These are phyloP conservation scores for Salicornia ramosissima DNA, from an alignment of 148 eudicot genomes.

Conservation along the genomic window DNA sequence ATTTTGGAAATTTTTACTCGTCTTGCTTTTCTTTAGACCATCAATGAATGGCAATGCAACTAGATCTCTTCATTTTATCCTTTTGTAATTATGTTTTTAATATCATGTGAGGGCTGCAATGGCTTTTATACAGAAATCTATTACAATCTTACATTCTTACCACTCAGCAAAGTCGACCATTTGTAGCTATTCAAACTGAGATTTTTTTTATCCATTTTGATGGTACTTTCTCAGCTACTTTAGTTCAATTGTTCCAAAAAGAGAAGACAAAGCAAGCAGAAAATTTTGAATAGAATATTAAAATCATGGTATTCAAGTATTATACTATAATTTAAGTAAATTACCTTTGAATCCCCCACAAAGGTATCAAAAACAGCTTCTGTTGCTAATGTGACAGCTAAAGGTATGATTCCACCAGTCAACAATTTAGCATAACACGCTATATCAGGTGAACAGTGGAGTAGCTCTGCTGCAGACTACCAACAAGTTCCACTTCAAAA, in stretches of 20 bases:
- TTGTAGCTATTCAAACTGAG: too few relatives aligned
- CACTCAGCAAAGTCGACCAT: not conserved
- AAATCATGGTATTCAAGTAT: not conserved
- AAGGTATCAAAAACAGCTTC: constrained; percentile 72
- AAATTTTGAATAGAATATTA: not conserved
- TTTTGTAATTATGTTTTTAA: not conserved
- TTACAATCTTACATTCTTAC: not conserved
- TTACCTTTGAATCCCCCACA: constrained; percentile 84
- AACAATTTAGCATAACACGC: constrained; percentile 88
- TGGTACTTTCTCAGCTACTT: too few relatives aligned
- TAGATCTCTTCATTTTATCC: not conserved
- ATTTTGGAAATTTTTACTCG: too few relatives aligned
- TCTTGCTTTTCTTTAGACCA: too few relatives aligned
- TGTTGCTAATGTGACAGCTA: constrained; percentile 85
- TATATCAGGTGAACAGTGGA: constrained; percentile 83
- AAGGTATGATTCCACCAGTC: constrained; percentile 95
- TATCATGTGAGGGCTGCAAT: not conserved
- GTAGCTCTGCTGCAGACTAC: constrained; percentile 92
- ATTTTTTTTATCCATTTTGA: too few relatives aligned
- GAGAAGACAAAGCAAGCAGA: not conserved
- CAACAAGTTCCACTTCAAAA: constrained; percentile 17
- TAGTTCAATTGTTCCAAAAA: too few relatives aligned
- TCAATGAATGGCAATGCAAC: too few relatives aligned
- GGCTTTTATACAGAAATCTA: not conserved
- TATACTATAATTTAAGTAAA: not conserved